A percentile compares a stretch with the other conserved stretches of the same genome.
Evolutionary conservation across 768 basidiomycete genomes (phyloP).

Genomic region (Mycena sanguinolenta): DNA sequence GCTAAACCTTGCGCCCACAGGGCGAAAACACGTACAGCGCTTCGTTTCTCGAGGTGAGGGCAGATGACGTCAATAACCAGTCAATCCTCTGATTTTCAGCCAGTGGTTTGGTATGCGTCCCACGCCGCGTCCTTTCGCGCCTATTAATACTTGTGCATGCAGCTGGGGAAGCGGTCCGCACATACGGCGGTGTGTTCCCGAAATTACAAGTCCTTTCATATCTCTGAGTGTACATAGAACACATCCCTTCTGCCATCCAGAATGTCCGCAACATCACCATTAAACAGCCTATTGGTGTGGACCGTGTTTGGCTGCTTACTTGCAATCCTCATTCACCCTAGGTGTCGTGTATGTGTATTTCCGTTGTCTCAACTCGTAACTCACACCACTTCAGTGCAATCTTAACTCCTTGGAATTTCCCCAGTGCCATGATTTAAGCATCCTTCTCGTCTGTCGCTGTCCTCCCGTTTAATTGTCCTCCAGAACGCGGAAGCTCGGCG

Average conservation of each 20-base stretch:
- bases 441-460: neutral
- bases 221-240: constrained; percentile 60
- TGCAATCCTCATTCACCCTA: constrained; percentile 27
- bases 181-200: constrained; percentile 79
- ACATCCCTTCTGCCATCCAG: constrained; percentile 81
- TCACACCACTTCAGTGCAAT: constrained; percentile 66
- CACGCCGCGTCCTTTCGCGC: neutral
- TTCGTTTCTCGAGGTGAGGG: constrained; percentile 82
- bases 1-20: constrained; percentile 49
- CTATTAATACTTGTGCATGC: constrained; percentile 31
- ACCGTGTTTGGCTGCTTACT: neutral
- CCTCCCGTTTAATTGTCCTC: too few species aligned
- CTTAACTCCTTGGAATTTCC: constrained; percentile 93
- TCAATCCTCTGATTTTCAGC: neutral
- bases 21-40: constrained; percentile 90
- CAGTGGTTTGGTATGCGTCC: constrained; percentile 85
- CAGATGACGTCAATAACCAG: neutral
- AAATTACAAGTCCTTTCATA: neutral
- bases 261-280: constrained; percentile 88
- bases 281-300: constrained; percentile 91
- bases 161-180: constrained; percentile 94
- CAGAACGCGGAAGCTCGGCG: constrained; percentile 83
- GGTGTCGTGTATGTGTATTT: constrained; percentile 55
- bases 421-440: constrained; percentile 84
- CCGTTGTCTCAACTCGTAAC: constrained; percentile 23